Evolutionary conservation across 2,329 filamentous ascomycete genomes (phyloP).

Genomic region (Trichoderma atroviride): DNA sequence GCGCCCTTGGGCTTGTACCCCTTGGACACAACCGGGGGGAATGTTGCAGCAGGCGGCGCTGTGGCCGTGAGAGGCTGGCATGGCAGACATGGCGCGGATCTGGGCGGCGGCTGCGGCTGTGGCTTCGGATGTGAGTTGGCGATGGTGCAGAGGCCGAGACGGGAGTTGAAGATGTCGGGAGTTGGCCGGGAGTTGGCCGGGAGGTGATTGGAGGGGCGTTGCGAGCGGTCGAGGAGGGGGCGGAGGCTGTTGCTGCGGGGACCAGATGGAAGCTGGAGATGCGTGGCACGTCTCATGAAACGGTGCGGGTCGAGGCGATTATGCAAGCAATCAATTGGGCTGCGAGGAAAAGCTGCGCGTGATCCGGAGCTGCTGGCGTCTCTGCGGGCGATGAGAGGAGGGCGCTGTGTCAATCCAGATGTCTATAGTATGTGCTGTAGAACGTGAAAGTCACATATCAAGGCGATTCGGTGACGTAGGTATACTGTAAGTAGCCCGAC

Average conservation of each 20-base stretch:
- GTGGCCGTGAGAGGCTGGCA: conserved; percentile 56
- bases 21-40: conserved; percentile 57
- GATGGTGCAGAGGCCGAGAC: background rate
- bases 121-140: background rate
- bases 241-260: conserved; percentile 15
- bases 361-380: background rate
- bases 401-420: background rate
- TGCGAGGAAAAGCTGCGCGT: background rate
- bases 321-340: background rate
- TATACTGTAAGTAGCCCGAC: background rate
- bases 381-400: background rate
- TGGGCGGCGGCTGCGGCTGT: background rate
- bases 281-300: conserved; percentile 11
- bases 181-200: background rate
- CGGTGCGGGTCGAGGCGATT: conserved; percentile 1
- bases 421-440: too few relatives aligned
- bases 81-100: conserved; percentile 49
- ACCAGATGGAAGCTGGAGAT: conserved; percentile 1
- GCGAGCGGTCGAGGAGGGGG: background rate
- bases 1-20: conserved; percentile 59
- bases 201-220: background rate
- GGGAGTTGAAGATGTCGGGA: background rate
- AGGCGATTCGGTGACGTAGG: background rate
- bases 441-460: background rate
- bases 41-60: conserved; percentile 61